These are phyloP conservation scores for Mucor piriformis DNA, from an alignment of 371 early-diverging fungal genomes.

Conservation along the genomic window DNA sequence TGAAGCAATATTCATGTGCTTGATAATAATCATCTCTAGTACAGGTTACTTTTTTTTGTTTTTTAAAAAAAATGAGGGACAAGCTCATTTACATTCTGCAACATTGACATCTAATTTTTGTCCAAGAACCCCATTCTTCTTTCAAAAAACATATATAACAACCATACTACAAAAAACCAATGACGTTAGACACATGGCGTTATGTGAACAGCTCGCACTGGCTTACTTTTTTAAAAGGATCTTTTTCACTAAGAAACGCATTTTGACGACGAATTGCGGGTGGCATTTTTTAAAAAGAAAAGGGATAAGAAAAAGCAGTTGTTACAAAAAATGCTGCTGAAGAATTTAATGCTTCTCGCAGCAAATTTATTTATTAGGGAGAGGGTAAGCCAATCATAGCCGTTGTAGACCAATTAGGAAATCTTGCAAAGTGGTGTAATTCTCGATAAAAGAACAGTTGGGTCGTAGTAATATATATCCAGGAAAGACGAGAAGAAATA, in stretches of 20 bases:
- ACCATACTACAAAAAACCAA: neutral
- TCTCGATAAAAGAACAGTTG: too few relatives aligned
- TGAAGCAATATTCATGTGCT: neutral
- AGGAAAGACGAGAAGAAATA: too few relatives aligned
- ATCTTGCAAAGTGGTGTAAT: too few relatives aligned
- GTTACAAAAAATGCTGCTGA: neutral
- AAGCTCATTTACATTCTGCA: neutral
- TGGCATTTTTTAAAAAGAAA: neutral
- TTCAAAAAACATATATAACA: slow-evolving; percentile 4
- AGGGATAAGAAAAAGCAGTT: neutral
- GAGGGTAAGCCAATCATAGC: too few relatives aligned
- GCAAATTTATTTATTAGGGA: neutral
- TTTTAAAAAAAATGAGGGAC: neutral
- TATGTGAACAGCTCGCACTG: too few relatives aligned
- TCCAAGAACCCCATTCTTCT: slow-evolving; percentile 6
- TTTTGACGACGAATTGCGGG: slow-evolving; percentile 11
- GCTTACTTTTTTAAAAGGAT: slow-evolving; percentile 7
- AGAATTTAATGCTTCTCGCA: neutral
- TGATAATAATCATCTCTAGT: neutral
- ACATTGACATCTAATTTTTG: slow-evolving; percentile 2
- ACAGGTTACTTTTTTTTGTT: neutral
- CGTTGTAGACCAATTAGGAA: too few relatives aligned
- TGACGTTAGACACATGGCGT: too few relatives aligned
- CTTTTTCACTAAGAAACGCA: slow-evolving; percentile 6
- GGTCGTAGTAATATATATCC: too few relatives aligned